Percentiles rank a stretch among this genome's conserved stretches.
phyloP scores from a whole-genome alignment of 2,329 filamentous ascomycete genomes.

The Xylariaceae sp. region DNA sequence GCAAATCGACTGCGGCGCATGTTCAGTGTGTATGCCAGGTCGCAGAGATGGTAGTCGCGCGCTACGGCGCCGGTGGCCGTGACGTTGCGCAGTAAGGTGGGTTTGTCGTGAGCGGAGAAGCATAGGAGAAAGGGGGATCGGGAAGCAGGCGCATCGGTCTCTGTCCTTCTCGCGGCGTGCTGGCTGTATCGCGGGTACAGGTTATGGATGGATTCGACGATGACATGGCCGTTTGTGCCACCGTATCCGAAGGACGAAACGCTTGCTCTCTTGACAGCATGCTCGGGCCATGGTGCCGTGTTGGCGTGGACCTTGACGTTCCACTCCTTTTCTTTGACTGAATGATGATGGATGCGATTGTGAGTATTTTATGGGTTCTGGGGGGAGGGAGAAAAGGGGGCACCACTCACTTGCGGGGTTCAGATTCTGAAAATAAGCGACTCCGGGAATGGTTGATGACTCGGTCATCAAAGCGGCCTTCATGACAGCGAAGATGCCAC shows the following conservation, averaged over 20 bases:
- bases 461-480: conserved; percentile 22
- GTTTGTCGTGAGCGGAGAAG: conserved; percentile 23
- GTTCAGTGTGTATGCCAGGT: conserved; percentile 23
- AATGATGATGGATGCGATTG: background rate
- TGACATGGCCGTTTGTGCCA: conserved; percentile 20
- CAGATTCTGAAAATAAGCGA: conserved; percentile 17
- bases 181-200: conserved; percentile 19
- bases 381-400: background rate
- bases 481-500: conserved; percentile 23
- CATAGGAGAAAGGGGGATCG: conserved; percentile 16
- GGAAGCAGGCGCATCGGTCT: background rate
- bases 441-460: conserved; percentile 16
- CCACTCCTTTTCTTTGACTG: conserved; percentile 24
- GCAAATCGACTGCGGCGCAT: conserved; percentile 15
- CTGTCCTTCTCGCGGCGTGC: conserved; percentile 15
- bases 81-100: conserved; percentile 22
- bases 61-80: conserved; percentile 18
- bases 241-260: conserved; percentile 27
- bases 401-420: conserved; percentile 21
- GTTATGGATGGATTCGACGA: conserved; percentile 20
- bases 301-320: conserved; percentile 21
- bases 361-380: background rate
- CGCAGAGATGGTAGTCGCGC: conserved; percentile 17
- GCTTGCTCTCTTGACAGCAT: conserved; percentile 15
- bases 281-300: conserved; percentile 21